phyloP scores from a whole-genome alignment of 352 stramenopile genomes.

The Globisporangium carolinianum region DNA sequence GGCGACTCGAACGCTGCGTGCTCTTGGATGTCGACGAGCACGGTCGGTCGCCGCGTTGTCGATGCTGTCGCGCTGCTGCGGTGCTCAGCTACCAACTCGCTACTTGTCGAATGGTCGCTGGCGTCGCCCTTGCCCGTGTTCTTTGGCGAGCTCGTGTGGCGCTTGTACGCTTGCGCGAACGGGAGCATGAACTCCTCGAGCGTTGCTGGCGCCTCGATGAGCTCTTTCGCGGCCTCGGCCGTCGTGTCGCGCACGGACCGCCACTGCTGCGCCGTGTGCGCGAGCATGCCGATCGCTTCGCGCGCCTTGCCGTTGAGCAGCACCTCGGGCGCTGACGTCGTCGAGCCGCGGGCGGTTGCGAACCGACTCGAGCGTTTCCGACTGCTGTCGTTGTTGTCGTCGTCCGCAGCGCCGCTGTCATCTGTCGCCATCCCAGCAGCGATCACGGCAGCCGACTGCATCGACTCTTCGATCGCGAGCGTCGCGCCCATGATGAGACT shows the following conservation, averaged over 20 bases:
- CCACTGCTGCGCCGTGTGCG: slow-evolving; percentile 33
- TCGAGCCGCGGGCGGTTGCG: not conserved
- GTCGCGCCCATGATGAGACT: slow-evolving; percentile 80
- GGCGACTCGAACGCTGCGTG: slow-evolving; percentile 11
- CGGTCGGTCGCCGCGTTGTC: not conserved
- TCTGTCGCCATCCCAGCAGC: too few species aligned
- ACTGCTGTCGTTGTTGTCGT: not conserved
- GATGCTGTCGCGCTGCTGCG: not conserved
- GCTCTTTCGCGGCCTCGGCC: slow-evolving; percentile 52
- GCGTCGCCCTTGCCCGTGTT: not conserved
- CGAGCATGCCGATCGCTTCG: slow-evolving; percentile 18
- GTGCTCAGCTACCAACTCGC: not conserved
- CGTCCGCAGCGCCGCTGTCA: not conserved
- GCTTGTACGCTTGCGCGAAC: slow-evolving; percentile 13
- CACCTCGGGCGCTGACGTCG: slow-evolving; percentile 7
- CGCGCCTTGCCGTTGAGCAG: slow-evolving; percentile 11
- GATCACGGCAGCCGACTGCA: slow-evolving; percentile 5
- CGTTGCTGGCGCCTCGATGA: slow-evolving; percentile 30
- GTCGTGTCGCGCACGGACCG: slow-evolving; percentile 50
- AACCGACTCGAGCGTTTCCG: slow-evolving; percentile 5
- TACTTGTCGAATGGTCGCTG: not conserved
- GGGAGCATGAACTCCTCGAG: slow-evolving; percentile 41
- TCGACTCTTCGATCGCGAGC: slow-evolving; percentile 59
- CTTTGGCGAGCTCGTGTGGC: slow-evolving; percentile 8
- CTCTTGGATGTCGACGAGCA: slow-evolving; percentile 16